Conservation (phyloP, 192 early-diverging fungal species). For the Mortierella antarctica region DNA sequence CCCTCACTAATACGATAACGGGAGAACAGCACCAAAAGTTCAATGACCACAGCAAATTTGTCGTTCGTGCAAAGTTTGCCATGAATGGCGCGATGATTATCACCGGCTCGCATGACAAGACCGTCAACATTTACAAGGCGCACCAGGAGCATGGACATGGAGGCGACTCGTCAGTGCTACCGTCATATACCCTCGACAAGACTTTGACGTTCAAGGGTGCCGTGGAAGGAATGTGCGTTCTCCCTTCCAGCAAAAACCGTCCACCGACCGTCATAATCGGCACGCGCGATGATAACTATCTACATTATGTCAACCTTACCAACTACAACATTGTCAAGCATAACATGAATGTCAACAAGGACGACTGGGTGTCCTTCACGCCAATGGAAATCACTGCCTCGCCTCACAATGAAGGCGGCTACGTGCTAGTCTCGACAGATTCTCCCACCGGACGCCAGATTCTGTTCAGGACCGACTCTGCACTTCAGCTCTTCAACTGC, state of each 20-base stretch:
- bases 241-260: constrained; percentile 31
- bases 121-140: constrained; percentile 69
- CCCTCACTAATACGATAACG: constrained; percentile 56
- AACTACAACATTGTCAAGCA: constrained; percentile 43
- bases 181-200: constrained; percentile 50
- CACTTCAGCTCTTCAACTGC: constrained; percentile 67
- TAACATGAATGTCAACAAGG: constrained; percentile 85
- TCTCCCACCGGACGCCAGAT: constrained; percentile 73
- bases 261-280: constrained; percentile 65
- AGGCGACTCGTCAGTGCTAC: neutral
- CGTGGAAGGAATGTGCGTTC: constrained; percentile 75
- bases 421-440: constrained; percentile 76
- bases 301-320: constrained; percentile 72
- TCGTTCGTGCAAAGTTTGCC: constrained; percentile 70
- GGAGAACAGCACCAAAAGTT: constrained; percentile 64
- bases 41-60: constrained; percentile 79
- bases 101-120: constrained; percentile 79
- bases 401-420: constrained; percentile 62
- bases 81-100: constrained; percentile 66
- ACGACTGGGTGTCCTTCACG: constrained; percentile 87
- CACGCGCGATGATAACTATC: constrained; percentile 76
- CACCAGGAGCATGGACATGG: constrained; percentile 1
- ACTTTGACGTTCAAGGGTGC: constrained; percentile 65
- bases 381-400: constrained; percentile 72
- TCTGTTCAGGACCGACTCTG: constrained; percentile 61